Percentiles rank a stretch among this genome's conserved stretches.
These are phyloP conservation scores for Leishmania mexicana DNA, from an alignment of 208 protist genomes.

Conservation along the genomic window DNA sequence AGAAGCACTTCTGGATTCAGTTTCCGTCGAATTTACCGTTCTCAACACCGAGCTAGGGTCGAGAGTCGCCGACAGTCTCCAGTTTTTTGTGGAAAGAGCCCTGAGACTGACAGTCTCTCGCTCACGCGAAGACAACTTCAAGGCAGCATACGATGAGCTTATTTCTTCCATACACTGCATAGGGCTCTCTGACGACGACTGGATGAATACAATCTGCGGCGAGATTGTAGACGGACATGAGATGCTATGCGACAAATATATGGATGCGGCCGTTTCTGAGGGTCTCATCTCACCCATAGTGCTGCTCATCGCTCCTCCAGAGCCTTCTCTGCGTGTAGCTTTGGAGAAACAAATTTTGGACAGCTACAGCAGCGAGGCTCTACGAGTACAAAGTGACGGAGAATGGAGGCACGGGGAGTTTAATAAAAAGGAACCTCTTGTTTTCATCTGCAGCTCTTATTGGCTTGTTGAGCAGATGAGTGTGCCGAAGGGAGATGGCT, in stretches of 20 bases:
- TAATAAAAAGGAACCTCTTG: conserved; percentile 36
- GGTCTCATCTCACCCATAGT: conserved; percentile 24
- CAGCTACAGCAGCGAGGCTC: conserved; percentile 62
- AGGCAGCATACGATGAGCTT: conserved; percentile 3
- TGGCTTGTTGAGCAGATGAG: conserved; percentile 43
- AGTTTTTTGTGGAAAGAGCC: conserved; percentile 53
- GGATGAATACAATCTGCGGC: conserved; percentile 16
- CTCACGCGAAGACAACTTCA: conserved; percentile 7
- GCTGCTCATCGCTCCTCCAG: conserved; percentile 45
- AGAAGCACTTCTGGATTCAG: conserved; percentile 15
- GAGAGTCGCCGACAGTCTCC: conserved; percentile 39
- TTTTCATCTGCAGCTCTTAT: conserved; percentile 48
- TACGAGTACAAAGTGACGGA: conserved; percentile 37
- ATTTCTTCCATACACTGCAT: conserved; percentile 11
- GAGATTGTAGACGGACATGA: conserved; percentile 35
- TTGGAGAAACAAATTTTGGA: conserved; percentile 45
- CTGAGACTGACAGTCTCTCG: conserved; percentile 43
- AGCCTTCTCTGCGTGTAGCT: conserved; percentile 22
- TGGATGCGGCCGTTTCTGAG: background rate
- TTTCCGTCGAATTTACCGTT: conserved; percentile 42
- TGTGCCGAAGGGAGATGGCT: conserved; percentile 14
- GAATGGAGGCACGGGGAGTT: conserved; percentile 22
- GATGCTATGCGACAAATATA: conserved; percentile 18
- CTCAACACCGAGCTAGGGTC: conserved; percentile 25
- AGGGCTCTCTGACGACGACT: conserved; percentile 7